Conservation (phyloP, 306 rosid species). For the Argentina anserina region DNA sequence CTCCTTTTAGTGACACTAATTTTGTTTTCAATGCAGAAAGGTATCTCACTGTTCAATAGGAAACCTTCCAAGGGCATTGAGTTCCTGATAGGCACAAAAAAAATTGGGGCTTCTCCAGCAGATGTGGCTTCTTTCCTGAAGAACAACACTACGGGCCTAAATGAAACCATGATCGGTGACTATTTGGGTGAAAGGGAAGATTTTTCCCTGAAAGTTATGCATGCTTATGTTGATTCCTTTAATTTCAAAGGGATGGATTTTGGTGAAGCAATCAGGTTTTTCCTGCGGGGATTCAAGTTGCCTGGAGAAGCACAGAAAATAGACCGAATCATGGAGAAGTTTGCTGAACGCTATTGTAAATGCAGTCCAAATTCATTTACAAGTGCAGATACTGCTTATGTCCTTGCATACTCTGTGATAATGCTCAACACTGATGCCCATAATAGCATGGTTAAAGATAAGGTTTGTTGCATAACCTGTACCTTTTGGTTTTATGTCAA, state of each 20-base stretch:
- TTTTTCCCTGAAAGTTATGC: conserved; percentile 93
- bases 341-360: conserved; percentile 99
- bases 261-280: conserved; percentile 93
- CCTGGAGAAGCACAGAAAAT: conserved; percentile 99
- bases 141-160: conserved; percentile 72
- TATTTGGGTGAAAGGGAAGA: conserved; percentile 98
- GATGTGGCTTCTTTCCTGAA: conserved; percentile 85
- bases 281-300: conserved; percentile 91
- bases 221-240: conserved; percentile 96
- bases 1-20: conserved; percentile 36
- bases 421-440: conserved; percentile 99
- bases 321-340: conserved; percentile 99
- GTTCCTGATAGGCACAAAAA: conserved; percentile 72
- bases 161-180: conserved; percentile 88
- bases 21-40: conserved; percentile 81
- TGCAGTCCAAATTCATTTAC: conserved; percentile 89
- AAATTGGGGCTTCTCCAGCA: conserved; percentile 77
- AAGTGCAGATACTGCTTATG: conserved; percentile 98
- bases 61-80: conserved; percentile 96
- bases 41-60: conserved; percentile 84
- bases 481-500: conserved; percentile 13
- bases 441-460: conserved; percentile 93
- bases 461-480: conserved; percentile 55
- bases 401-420: conserved; percentile 97
- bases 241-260: conserved; percentile 85